These are phyloP conservation scores for Alternaria burnsii DNA, from an alignment of 2,329 filamentous ascomycete species.

Conservation along the genomic window DNA sequence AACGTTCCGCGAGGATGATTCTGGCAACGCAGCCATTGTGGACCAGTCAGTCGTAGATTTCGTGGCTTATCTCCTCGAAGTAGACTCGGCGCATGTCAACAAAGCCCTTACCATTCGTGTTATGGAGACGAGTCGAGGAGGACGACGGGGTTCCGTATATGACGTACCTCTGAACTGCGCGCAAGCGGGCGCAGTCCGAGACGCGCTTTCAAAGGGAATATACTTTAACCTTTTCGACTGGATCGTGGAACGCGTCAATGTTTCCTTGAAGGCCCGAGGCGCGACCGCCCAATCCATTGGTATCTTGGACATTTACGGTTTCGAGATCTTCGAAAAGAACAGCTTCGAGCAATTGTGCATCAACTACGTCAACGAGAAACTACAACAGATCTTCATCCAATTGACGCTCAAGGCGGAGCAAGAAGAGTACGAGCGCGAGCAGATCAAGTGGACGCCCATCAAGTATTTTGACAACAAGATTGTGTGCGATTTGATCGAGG, in stretches of 20 bases:
- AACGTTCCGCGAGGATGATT: conserved; percentile 87
- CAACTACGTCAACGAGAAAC: conserved; percentile 99
- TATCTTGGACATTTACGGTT: conserved; percentile 98
- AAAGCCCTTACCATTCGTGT: conserved; percentile 90
- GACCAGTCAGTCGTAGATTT: conserved; percentile 95
- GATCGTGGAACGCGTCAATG: conserved; percentile 93
- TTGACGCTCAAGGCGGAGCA: conserved; percentile 95
- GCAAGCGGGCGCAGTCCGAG: conserved; percentile 85
- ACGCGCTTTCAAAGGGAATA: conserved; percentile 93
- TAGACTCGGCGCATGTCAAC: conserved; percentile 79
- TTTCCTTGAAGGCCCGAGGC: conserved; percentile 81
- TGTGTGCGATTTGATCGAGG: conserved; percentile 96
- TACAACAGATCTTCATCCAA: conserved; percentile 99
- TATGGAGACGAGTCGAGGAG: conserved; percentile 74
- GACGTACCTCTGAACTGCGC: conserved; percentile 84
- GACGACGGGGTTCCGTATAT: conserved; percentile 71
- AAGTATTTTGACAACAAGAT: conserved; percentile 99
- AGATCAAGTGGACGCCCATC: conserved; percentile 99
- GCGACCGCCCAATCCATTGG: conserved; percentile 84
- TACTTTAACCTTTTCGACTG: conserved; percentile 98
- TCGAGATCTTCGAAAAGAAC: conserved; percentile 98
- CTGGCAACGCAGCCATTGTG: conserved; percentile 83
- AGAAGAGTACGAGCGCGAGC: conserved; percentile 93
- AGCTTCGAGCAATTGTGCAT: conserved; percentile 99
- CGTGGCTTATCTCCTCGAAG: conserved; percentile 90